These are phyloP conservation scores for Metarhizium guizhouense DNA, from an alignment of 2,329 filamentous ascomycete species.

Conservation along the genomic window DNA sequence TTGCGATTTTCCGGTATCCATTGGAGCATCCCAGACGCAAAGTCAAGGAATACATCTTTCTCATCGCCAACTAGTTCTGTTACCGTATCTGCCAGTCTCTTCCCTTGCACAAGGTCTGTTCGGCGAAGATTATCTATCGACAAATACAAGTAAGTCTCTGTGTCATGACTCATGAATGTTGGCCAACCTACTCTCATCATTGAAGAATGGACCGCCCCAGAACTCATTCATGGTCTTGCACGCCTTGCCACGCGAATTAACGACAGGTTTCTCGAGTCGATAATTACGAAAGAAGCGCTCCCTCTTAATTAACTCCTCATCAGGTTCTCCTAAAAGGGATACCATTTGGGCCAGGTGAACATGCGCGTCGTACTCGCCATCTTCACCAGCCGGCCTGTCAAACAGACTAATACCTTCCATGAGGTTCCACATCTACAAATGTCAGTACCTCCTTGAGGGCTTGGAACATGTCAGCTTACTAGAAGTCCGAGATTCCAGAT, in stretches of 20 bases:
- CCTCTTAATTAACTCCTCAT: constrained; percentile 5
- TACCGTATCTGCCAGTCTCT: constrained; percentile 9
- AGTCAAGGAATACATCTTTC: constrained; percentile 14
- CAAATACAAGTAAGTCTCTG: neutral
- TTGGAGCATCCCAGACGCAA: constrained; percentile 15
- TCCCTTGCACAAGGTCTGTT: constrained; percentile 6
- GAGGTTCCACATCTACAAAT: constrained; percentile 14
- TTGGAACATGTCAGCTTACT: constrained; percentile 3
- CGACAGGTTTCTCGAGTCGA: neutral
- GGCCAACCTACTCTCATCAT: constrained; percentile 5
- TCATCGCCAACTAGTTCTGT: constrained; percentile 11
- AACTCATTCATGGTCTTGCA: constrained; percentile 12
- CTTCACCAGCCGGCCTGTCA: constrained; percentile 7
- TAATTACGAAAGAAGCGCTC: constrained; percentile 9
- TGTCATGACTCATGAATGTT: neutral
- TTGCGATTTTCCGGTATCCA: constrained; percentile 16
- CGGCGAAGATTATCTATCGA: constrained; percentile 7
- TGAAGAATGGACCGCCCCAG: constrained; percentile 14
- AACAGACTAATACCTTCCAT: constrained; percentile 11
- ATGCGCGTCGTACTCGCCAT: constrained; percentile 15
- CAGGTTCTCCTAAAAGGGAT: constrained; percentile 10
- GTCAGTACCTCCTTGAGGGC: neutral
- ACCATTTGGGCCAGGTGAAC: constrained; percentile 14
- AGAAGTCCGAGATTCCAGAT: constrained; percentile 14
- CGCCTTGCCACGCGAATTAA: neutral